Conservation (phyloP, 805 yeast genomes). For the Lipomyces japonicus region DNA sequence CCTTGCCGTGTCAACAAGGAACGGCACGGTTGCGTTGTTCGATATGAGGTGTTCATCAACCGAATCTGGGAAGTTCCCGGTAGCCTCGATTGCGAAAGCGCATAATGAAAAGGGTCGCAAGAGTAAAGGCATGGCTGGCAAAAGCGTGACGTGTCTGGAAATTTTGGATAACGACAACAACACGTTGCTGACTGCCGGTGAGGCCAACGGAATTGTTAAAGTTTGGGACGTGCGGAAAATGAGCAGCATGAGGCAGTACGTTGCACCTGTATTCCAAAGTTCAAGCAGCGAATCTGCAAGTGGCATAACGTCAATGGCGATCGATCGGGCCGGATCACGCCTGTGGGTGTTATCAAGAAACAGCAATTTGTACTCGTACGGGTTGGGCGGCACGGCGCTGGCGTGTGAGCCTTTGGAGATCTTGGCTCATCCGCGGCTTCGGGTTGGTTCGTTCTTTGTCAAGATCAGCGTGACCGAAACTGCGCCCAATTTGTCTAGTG, state of each 20-base stretch:
- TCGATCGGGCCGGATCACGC: constrained; percentile 6
- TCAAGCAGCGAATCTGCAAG: not conserved
- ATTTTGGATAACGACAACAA: constrained; percentile 11
- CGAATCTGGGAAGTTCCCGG: not conserved
- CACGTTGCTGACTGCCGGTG: constrained; percentile 20
- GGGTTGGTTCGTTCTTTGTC: constrained; percentile 16
- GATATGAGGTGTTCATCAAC: constrained; percentile 7
- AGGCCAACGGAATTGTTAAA: constrained; percentile 8
- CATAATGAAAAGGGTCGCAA: constrained; percentile 19
- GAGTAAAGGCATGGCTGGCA: not conserved
- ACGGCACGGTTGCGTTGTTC: constrained; percentile 19
- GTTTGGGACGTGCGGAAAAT: constrained; percentile 21
- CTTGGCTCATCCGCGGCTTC: constrained; percentile 11
- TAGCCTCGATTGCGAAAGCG: constrained; percentile 12
- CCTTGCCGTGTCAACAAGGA: constrained; percentile 12
- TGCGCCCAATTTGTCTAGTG: not conserved
- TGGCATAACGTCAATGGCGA: constrained; percentile 20
- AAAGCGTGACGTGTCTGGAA: constrained; percentile 21
- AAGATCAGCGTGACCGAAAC: constrained; percentile 13
- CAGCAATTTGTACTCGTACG: constrained; percentile 10
- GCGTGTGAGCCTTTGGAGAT: constrained; percentile 13
- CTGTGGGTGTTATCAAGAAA: constrained; percentile 18
- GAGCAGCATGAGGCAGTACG: not conserved
- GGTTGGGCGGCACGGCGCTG: not conserved
- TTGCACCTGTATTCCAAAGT: constrained; percentile 8